phyloP scores from a whole-genome alignment of 108 stramenopile species.

The Bacterosira constricta region DNA sequence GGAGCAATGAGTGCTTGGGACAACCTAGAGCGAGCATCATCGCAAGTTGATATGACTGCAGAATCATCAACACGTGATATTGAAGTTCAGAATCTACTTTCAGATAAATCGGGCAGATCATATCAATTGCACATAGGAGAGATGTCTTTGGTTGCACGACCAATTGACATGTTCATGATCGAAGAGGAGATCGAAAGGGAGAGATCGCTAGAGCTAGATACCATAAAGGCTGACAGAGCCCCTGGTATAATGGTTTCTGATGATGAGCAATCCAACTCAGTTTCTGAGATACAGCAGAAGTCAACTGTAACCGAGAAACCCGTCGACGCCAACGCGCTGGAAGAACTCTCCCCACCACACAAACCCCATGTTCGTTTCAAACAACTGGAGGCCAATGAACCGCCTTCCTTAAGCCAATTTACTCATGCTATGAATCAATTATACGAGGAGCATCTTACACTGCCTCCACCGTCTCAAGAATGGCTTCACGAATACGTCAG shows the following conservation, averaged over 20 bases:
- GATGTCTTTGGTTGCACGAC: conserved; percentile 4
- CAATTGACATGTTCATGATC: neutral
- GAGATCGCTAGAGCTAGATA: too few species aligned
- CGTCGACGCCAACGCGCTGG: neutral
- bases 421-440: conserved; percentile 29
- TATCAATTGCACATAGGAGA: conserved; percentile 7
- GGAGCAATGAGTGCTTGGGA: conserved; percentile 19
- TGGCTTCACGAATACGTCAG: conserved; percentile 24
- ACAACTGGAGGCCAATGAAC: conserved; percentile 18
- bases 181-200: neutral
- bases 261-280: neutral
- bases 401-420: conserved; percentile 18
- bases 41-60: neutral
- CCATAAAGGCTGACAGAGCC: neutral
- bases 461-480: conserved; percentile 31
- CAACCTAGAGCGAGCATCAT: conserved; percentile 11
- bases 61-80: neutral
- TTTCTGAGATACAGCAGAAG: neutral
- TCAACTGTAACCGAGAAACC: neutral
- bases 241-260: neutral
- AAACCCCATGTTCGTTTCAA: too few species aligned
- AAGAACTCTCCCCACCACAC: too few species aligned
- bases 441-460: conserved; percentile 1
- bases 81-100: neutral
- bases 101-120: neutral